Conservation (phyloP, 768 basidiomycete genomes). For the Auriscalpium microsporum region DNA sequence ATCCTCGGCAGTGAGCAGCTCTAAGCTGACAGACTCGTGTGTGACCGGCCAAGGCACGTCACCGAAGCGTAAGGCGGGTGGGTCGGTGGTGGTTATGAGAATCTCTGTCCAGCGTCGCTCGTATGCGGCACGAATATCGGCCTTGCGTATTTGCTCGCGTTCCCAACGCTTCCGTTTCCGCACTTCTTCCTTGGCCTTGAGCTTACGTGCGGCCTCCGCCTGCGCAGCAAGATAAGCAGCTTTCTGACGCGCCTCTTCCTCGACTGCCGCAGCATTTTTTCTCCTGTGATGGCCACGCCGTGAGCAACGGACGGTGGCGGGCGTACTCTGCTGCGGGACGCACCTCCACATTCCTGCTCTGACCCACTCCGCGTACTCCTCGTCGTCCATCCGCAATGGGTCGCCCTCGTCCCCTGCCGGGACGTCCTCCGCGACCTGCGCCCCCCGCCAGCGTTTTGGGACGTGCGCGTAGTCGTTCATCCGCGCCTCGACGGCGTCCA, state of each 20-base stretch:
- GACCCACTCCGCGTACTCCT: constrained; percentile 85
- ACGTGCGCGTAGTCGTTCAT: constrained; percentile 66
- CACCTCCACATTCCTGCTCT: constrained; percentile 80
- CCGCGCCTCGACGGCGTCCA: constrained; percentile 53
- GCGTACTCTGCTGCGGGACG: constrained; percentile 16
- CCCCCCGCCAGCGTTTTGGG: constrained; percentile 57
- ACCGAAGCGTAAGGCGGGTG: constrained; percentile 29
- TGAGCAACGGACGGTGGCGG: neutral
- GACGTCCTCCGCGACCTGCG: constrained; percentile 28
- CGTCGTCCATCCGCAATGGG: constrained; percentile 60
- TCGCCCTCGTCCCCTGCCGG: constrained; percentile 23
- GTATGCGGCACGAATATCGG: constrained; percentile 46
- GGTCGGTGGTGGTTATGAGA: constrained; percentile 18
- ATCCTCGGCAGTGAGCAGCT: constrained; percentile 29
- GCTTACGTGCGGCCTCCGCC: constrained; percentile 45
- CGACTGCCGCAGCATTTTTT: constrained; percentile 59
- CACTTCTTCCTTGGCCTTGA: constrained; percentile 44
- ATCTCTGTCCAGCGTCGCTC: constrained; percentile 43
- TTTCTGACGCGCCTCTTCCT: constrained; percentile 49
- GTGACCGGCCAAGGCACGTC: constrained; percentile 60
- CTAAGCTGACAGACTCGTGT: constrained; percentile 1
- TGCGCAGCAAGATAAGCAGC: constrained; percentile 43
- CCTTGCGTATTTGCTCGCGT: constrained; percentile 34
- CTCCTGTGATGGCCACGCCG: constrained; percentile 33
- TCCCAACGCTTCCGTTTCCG: constrained; percentile 40